Base-by-base conservation (phyloP, 129 eudicot genomes). In the Pseudognaphalium luteoalbum region DNA sequence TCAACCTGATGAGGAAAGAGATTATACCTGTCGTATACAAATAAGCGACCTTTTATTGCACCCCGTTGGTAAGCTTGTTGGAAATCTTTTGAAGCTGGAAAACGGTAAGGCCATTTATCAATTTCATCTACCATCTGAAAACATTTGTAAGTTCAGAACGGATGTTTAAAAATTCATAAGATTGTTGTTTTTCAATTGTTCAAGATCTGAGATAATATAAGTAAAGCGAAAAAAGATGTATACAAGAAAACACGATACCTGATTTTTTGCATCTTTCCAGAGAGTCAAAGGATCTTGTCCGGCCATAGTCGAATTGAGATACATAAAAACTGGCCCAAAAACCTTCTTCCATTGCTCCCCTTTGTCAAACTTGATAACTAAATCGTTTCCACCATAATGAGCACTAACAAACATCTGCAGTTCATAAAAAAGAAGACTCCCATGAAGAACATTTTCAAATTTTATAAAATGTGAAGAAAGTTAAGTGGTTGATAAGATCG, bases 321-420 rank as follows among this genome's bases (percentile, higher is more conserved):
- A 87, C 71, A 88, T 82, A 76, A 87, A 93, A 80, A 90, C 91
- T 0, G 98, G 98, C 19, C 98, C 98, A 42, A 90, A 93, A 37
- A 90, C 92, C 83, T 87, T 93, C 86, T 88, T 93, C 98, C 97
- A 93, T 39, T 74, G 78, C 71, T 93, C 98, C 10, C 97, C 93
- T 47, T 82, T 75, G 1, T 74, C 85, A 76, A 93, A 90, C 73
- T 87, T 88, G 6, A 81, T 82, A 61, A 83, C 93, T 71, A 93
- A 62, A 78, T 90, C 96, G 4, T 76, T 81, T 63, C 97, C 98
- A 1, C 82, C 88, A 68, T 93, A 93, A 64, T 93, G 98, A 30
- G 91, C 87, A 62, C 98, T 93, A 15, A 88, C 78, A 58, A 81
- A 75, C 85, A 81, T 76, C 81, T 81, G 77, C 34, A 75, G 5